Evolutionary conservation across 2,329 filamentous ascomycete species (phyloP).

Genomic region (Botrytis porri): DNA sequence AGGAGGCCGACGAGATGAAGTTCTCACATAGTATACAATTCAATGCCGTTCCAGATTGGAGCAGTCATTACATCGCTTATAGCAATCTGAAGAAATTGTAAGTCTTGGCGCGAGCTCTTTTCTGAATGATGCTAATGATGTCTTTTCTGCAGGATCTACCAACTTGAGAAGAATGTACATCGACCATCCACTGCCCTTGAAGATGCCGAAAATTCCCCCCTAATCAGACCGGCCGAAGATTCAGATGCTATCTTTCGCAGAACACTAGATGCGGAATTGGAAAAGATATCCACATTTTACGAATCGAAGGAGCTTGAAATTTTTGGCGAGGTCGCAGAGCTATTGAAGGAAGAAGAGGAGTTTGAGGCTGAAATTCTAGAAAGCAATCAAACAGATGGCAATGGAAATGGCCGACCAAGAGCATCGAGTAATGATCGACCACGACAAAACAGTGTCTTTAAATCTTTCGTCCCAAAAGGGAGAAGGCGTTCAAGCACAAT

Average conservation of each 20-base stretch:
- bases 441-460: conserved; percentile 51
- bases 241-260: conserved; percentile 79
- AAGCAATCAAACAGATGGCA: conserved; percentile 36
- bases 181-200: conserved; percentile 52
- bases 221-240: conserved; percentile 66
- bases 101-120: conserved; percentile 39
- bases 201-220: conserved; percentile 81
- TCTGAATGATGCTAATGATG: not conserved
- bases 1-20: conserved; percentile 88
- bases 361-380: conserved; percentile 46
- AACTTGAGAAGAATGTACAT: conserved; percentile 81
- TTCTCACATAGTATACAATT: conserved; percentile 99
- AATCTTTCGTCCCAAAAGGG: conserved; percentile 45
- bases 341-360: conserved; percentile 73
- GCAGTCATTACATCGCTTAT: conserved; percentile 95
- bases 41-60: conserved; percentile 99
- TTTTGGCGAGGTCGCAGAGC: conserved; percentile 71
- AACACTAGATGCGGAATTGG: conserved; percentile 82
- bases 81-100: conserved; percentile 98
- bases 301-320: conserved; percentile 85
- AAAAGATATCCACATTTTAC: conserved; percentile 93
- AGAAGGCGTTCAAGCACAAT: conserved; percentile 44
- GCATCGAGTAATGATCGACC: conserved; percentile 43
- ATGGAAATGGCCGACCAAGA: conserved; percentile 42
- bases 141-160: conserved; percentile 69